A percentile compares a stretch with the other conserved stretches of the same genome.
Evolutionary conservation across 2,329 filamentous ascomycete species (phyloP).

Genomic region (Thelonectria discophora): DNA sequence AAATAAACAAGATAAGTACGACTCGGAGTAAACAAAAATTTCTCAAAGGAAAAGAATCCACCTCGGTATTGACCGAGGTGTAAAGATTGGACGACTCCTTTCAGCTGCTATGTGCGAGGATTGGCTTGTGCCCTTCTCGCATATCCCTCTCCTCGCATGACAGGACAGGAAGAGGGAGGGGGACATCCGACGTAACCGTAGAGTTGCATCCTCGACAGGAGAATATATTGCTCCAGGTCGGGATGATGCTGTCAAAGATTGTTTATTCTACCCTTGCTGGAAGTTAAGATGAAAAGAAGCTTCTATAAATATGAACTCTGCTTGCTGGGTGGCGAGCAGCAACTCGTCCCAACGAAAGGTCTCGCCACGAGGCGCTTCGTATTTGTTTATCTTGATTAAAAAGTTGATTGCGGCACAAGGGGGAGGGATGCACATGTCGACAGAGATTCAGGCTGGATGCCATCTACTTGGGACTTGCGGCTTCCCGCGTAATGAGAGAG

Average conservation of each 20-base stretch:
- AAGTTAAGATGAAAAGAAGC: conserved; percentile 2
- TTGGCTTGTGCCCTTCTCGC: background rate
- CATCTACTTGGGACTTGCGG: conserved; percentile 11
- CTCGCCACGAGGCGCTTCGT: conserved; percentile 2
- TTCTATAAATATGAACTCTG: conserved; percentile 10
- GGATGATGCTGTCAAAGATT: background rate
- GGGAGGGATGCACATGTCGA: conserved; percentile 4
- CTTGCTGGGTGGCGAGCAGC: background rate
- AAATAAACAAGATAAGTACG: background rate
- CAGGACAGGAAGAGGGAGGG: background rate
- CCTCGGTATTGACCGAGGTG: background rate
- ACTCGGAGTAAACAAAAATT: background rate
- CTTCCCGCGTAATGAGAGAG: conserved; percentile 13
- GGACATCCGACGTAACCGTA: background rate
- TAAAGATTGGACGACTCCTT: background rate
- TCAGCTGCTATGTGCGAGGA: background rate
- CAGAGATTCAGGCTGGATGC: background rate
- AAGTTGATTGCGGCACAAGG: conserved; percentile 10
- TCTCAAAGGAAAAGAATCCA: background rate
- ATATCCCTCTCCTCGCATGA: background rate
- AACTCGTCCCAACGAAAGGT: background rate
- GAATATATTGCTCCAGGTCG: background rate
- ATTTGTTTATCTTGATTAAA: conserved; percentile 4
- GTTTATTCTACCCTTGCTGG: background rate
- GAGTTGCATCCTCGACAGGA: background rate